Conservation (phyloP, 148 eudicot species). For the Rhododendron kiyosumense region DNA sequence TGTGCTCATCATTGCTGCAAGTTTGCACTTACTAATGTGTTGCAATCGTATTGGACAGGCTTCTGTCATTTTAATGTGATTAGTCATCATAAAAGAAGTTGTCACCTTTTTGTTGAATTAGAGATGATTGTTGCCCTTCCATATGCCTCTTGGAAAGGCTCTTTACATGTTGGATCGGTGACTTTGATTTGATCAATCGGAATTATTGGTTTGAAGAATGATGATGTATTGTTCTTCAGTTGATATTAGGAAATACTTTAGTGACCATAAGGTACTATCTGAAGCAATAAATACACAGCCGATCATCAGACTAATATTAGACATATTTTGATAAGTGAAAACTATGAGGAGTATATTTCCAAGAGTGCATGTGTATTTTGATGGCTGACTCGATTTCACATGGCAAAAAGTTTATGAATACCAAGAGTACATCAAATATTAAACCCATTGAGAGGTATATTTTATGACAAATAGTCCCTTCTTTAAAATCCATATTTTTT, state of each 20-base stretch:
- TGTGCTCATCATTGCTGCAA: not conserved
- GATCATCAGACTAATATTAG: too few relatives aligned
- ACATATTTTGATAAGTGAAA: too few relatives aligned
- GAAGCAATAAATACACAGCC: too few relatives aligned
- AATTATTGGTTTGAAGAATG: not conserved
- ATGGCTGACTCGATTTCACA: too few relatives aligned
- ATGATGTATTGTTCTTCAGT: not conserved
- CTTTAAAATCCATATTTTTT: conserved; percentile 8
- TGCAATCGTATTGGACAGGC: not conserved
- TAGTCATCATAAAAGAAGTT: not conserved
- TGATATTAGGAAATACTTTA: not conserved
- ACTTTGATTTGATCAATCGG: too few relatives aligned
- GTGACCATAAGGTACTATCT: not conserved
- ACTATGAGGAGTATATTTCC: not conserved
- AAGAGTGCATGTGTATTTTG: not conserved
- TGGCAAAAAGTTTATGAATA: too few relatives aligned
- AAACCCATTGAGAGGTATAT: not conserved
- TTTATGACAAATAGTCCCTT: not conserved
- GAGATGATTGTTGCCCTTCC: not conserved
- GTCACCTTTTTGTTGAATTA: too few relatives aligned
- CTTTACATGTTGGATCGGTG: not conserved
- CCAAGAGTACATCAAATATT: too few relatives aligned
- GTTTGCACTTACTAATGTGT: not conserved
- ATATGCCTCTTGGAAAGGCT: not conserved
- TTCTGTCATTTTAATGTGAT: not conserved